Evolutionary conservation across 1,284 basidiomycete genomes (phyloP).

Genomic region (Ceratorhiza oryzae-sativae): DNA sequence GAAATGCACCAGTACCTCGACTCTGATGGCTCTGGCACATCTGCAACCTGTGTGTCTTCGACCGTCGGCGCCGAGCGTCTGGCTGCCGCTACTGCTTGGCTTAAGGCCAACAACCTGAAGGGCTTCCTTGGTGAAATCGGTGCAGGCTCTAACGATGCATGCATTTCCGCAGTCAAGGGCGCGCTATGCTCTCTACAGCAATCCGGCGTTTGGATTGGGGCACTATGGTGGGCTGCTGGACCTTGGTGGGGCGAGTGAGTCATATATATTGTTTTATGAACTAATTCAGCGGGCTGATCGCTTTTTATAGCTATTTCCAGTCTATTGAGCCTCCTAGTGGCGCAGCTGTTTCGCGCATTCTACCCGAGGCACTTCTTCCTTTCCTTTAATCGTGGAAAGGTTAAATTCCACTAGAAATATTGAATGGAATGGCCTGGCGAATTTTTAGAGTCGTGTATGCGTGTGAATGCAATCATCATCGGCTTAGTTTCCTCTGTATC

Average conservation of each 20-base stretch:
- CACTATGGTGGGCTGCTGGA: conserved; percentile 45
- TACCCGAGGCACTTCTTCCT: conserved; percentile 33
- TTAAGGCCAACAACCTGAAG: conserved; percentile 64
- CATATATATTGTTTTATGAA: background rate
- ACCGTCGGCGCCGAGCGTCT: conserved; percentile 67
- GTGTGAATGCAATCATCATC: no score
- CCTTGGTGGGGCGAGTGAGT: conserved; percentile 29
- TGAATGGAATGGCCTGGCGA: background rate
- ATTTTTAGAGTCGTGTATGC: background rate
- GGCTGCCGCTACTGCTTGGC: conserved; percentile 63
- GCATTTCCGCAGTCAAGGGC: conserved; percentile 61
- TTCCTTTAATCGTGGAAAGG: background rate
- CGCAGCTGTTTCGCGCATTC: conserved; percentile 34
- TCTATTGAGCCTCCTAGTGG: conserved; percentile 37
- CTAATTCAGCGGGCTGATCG: background rate
- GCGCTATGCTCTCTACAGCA: conserved; percentile 66
- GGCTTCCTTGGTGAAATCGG: conserved; percentile 72
- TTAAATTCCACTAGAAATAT: background rate
- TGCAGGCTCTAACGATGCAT: conserved; percentile 61
- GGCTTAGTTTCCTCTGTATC: no score
- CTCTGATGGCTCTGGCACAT: conserved; percentile 68
- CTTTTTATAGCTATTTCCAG: conserved; percentile 1
- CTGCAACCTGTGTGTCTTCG: conserved; percentile 61
- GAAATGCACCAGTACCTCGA: conserved; percentile 77
- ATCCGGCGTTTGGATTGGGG: conserved; percentile 65